phyloP scores from a whole-genome alignment of 805 yeast species.

The Wickerhamiella spandovensis region DNA sequence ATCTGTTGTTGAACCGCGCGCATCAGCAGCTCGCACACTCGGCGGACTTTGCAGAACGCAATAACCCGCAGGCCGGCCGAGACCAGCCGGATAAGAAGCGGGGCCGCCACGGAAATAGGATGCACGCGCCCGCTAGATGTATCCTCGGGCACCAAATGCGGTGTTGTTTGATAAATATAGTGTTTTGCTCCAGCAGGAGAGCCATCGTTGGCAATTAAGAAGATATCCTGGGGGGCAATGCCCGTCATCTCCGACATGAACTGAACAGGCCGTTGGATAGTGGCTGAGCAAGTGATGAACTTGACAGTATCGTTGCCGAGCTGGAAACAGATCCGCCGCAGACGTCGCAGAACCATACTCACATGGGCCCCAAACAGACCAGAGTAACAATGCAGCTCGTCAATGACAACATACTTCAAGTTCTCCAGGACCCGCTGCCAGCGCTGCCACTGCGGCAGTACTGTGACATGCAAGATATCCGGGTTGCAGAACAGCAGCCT shows the following conservation, averaged over 20 bases:
- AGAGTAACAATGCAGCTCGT: conserved; percentile 74
- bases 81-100: conserved; percentile 52
- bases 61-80: conserved; percentile 59
- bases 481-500: conserved; percentile 88
- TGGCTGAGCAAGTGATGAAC: conserved; percentile 89
- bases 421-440: conserved; percentile 62
- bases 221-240: conserved; percentile 32
- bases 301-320: conserved; percentile 41
- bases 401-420: conserved; percentile 63
- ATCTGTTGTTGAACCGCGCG: conserved; percentile 58
- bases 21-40: conserved; percentile 77
- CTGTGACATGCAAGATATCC: conserved; percentile 77
- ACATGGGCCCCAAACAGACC: conserved; percentile 93
- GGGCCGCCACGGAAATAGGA: conserved; percentile 65
- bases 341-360: conserved; percentile 66
- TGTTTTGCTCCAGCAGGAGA: conserved; percentile 74
- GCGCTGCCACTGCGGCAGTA: conserved; percentile 59
- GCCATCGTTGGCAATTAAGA: conserved; percentile 65
- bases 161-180: conserved; percentile 76
- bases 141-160: conserved; percentile 47
- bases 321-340: conserved; percentile 48
- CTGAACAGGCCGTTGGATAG: conserved; percentile 56
- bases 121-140: conserved; percentile 48
- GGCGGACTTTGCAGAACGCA: conserved; percentile 78
- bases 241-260: conserved; percentile 73